These are phyloP conservation scores for Hamamelis virginiana DNA, from an alignment of 164 flowering plant species.

Conservation along the genomic window DNA sequence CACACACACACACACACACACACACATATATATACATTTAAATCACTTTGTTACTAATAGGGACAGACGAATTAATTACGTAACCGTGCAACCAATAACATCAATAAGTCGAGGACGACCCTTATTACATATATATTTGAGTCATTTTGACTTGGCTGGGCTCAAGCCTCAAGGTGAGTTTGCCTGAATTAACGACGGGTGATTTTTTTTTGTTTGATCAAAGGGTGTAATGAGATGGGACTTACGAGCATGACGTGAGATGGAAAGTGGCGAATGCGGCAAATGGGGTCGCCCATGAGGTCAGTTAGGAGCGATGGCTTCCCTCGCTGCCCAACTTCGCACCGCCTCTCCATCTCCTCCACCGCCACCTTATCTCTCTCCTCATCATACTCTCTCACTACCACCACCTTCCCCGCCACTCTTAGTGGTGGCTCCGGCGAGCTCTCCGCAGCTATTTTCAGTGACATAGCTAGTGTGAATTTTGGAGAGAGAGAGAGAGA, in stretches of 20 bases:
- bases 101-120: too few species aligned
- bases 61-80: too few species aligned
- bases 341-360: conserved; percentile 57
- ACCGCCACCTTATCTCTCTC: conserved; percentile 46
- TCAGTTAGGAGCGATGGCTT: conserved; percentile 57
- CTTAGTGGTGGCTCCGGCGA: background rate
- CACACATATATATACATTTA: too few species aligned
- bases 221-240: background rate
- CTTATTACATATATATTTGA: too few species aligned
- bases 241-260: conserved; percentile 60
- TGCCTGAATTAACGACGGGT: too few species aligned
- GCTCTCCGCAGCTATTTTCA: conserved; percentile 16
- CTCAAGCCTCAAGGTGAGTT: too few species aligned
- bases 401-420: conserved; percentile 12
- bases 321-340: conserved; percentile 54
- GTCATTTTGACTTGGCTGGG: too few species aligned
- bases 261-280: conserved; percentile 54
- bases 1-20: too few species aligned
- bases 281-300: conserved; percentile 70
- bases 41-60: too few species aligned
- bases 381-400: conserved; percentile 63
- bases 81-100: too few species aligned
- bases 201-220: too few species aligned
- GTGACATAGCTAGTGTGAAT: conserved; percentile 11
- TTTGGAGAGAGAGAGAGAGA: background rate